Conservation (phyloP, 1,139 yeast species). For the Suhomyces yuchorum region DNA sequence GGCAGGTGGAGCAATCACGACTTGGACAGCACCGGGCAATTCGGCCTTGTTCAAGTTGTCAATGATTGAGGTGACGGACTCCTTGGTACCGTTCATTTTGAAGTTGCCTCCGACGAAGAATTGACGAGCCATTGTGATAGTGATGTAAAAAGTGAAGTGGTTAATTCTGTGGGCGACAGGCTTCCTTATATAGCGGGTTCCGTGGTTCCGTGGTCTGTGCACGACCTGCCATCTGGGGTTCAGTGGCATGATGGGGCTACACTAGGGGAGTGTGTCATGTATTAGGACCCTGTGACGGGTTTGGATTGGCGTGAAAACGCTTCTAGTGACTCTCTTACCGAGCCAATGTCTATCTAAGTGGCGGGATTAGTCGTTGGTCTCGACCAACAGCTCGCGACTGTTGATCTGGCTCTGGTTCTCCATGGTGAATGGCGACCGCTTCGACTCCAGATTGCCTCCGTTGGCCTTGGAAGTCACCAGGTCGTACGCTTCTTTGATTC, state of each 20-base stretch:
- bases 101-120: constrained; percentile 98
- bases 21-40: constrained; percentile 77
- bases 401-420: constrained; percentile 36
- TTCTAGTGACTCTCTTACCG: background rate
- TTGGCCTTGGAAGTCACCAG: constrained; percentile 10
- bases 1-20: constrained; percentile 95
- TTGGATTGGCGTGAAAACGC: background rate
- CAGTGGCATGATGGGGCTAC: background rate
- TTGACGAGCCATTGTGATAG: constrained; percentile 68
- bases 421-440: constrained; percentile 22
- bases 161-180: constrained; percentile 6
- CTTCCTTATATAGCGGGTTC: constrained; percentile 13
- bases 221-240: constrained; percentile 1
- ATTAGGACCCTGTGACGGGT: background rate
- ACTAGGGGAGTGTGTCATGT: background rate
- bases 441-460: background rate
- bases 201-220: constrained; percentile 12
- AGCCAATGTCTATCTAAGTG: background rate
- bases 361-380: background rate
- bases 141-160: background rate
- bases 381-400: constrained; percentile 17
- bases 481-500: constrained; percentile 37
- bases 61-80: constrained; percentile 79
- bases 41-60: constrained; percentile 78
- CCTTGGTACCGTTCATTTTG: constrained; percentile 96